Percentiles rank a stretch among this genome's conserved stretches.
Conservation (phyloP, 345 rosid genomes). For the Boechera divaricarpa region DNA sequence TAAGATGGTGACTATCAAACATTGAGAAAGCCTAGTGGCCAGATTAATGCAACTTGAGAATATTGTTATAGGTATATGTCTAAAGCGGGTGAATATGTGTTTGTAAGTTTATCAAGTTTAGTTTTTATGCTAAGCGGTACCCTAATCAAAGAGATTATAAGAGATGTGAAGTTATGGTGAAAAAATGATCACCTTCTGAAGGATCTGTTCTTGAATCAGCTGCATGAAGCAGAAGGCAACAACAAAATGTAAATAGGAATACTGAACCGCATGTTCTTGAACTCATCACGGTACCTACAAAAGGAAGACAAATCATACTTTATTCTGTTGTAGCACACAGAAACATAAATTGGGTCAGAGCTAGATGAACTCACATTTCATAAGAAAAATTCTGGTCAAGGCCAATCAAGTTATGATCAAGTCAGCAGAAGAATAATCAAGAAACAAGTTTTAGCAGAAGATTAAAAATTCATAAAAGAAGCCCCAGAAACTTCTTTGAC, state of each 20-base stretch:
- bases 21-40: constrained; percentile 17
- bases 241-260: constrained; percentile 43
- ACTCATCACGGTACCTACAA: constrained; percentile 30
- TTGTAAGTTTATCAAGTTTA: constrained; percentile 9
- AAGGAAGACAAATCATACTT: constrained; percentile 27
- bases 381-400: constrained; percentile 27
- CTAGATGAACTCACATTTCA: constrained; percentile 32
- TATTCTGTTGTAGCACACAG: constrained; percentile 26
- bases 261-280: constrained; percentile 38
- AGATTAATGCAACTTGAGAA: constrained; percentile 18
- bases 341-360: constrained; percentile 11
- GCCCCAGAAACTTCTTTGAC: constrained; percentile 14
- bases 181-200: constrained; percentile 58
- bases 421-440: constrained; percentile 29
- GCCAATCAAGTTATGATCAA: constrained; percentile 24
- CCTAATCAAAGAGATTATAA: background rate
- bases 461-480: constrained; percentile 6
- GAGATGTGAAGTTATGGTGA: constrained; percentile 10
- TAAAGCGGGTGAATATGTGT: too few species aligned
- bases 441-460: constrained; percentile 22
- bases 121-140: background rate
- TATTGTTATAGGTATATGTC: background rate
- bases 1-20: constrained; percentile 15
- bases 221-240: constrained; percentile 45
- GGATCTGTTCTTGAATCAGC: constrained; percentile 55